These are phyloP conservation scores for Botrytis paeoniae DNA, from an alignment of 2,329 filamentous ascomycete species.

Conservation along the genomic window DNA sequence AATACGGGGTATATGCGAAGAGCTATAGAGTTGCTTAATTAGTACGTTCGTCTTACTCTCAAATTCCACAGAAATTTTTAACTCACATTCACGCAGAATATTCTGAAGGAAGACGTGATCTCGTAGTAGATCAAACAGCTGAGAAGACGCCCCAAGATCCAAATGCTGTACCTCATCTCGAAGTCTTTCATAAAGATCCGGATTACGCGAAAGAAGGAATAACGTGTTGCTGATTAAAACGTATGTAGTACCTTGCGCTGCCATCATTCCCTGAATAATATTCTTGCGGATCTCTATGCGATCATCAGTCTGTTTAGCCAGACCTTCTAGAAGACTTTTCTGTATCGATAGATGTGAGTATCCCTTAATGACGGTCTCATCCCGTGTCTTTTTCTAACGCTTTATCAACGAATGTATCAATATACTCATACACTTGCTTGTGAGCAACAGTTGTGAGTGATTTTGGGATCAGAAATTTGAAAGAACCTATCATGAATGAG, in stretches of 20 bases:
- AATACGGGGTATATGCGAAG: conserved; percentile 4
- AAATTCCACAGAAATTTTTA: conserved; percentile 39
- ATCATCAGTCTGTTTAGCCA: conserved; percentile 39
- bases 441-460: not conserved
- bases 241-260: conserved; percentile 43
- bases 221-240: conserved; percentile 33
- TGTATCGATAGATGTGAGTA: not conserved
- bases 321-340: not conserved
- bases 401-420: not conserved
- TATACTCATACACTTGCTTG: not conserved
- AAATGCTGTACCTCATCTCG: conserved; percentile 40
- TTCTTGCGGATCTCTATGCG: conserved; percentile 39
- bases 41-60: not conserved
- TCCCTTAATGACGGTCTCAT: not conserved
- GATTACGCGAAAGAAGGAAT: not conserved
- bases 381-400: not conserved
- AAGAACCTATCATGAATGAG: not conserved
- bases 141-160: conserved; percentile 26
- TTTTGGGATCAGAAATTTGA: not conserved
- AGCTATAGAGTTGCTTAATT: not conserved
- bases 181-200: not conserved
- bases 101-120: not conserved
- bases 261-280: conserved; percentile 38
- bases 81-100: conserved; percentile 50
- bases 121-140: not conserved